Percentiles rank a stretch among this genome's conserved stretches.
Evolutionary conservation across 2,329 filamentous ascomycete genomes (phyloP).

Genomic region (Thielaviopsis euricoi): DNA sequence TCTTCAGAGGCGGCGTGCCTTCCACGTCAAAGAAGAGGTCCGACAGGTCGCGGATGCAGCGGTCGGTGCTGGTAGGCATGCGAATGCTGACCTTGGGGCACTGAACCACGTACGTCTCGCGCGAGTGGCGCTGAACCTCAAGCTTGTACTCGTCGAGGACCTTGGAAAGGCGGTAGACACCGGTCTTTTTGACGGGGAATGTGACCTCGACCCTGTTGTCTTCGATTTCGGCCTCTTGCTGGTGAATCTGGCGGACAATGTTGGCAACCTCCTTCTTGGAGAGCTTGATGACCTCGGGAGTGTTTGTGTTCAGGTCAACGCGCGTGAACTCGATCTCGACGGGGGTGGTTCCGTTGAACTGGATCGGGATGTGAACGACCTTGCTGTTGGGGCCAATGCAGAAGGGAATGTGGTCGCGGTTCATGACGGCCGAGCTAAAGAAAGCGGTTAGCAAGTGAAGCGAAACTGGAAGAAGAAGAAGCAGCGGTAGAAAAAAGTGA

Average conservation of each 20-base stretch:
- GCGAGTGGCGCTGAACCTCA: constrained; percentile 62
- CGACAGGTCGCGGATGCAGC: constrained; percentile 78
- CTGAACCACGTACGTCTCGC: constrained; percentile 67
- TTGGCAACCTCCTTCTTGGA: constrained; percentile 56
- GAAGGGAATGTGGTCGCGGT: constrained; percentile 64
- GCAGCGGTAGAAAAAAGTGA: neutral
- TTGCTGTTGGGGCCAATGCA: constrained; percentile 54
- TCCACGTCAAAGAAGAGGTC: constrained; percentile 68
- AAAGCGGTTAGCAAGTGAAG: neutral
- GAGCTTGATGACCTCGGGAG: constrained; percentile 66
- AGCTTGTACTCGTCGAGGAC: constrained; percentile 90
- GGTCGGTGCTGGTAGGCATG: constrained; percentile 42
- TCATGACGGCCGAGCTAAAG: constrained; percentile 62
- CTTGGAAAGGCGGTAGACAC: constrained; percentile 68
- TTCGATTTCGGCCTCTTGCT: constrained; percentile 46
- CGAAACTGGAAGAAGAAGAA: neutral
- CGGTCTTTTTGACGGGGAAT: constrained; percentile 67
- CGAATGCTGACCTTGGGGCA: constrained; percentile 70
- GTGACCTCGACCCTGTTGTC: constrained; percentile 49
- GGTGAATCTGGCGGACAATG: constrained; percentile 51
- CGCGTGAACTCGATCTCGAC: constrained; percentile 79
- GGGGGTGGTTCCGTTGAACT: constrained; percentile 85
- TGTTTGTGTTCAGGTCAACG: constrained; percentile 65
- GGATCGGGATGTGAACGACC: constrained; percentile 58
- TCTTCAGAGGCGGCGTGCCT: constrained; percentile 78